Conservation (phyloP, 805 yeast species). For the Candida alai region DNA sequence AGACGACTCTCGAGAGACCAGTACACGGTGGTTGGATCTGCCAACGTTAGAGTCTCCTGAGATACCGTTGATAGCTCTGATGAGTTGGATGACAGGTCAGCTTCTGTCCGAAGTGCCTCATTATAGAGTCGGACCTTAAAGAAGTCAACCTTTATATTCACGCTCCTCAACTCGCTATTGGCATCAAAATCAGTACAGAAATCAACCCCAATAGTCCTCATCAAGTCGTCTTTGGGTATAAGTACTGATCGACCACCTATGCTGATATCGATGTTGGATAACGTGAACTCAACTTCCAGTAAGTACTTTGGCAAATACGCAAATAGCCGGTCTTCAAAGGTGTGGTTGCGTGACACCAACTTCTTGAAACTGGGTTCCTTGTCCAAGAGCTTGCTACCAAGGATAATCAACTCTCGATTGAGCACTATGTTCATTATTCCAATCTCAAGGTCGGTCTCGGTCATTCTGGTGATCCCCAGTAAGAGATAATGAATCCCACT, state of each 20-base stretch:
- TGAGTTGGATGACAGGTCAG: neutral
- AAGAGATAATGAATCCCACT: conserved; percentile 29
- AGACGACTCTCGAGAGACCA: conserved; percentile 21
- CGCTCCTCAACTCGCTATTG: conserved; percentile 18
- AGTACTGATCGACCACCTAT: conserved; percentile 39
- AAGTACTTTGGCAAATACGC: conserved; percentile 33
- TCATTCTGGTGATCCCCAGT: conserved; percentile 20
- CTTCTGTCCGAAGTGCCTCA: conserved; percentile 3
- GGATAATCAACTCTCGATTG: conserved; percentile 19
- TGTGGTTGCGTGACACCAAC: no score
- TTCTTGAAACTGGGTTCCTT: neutral
- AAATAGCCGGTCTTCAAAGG: conserved; percentile 17
- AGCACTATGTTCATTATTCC: conserved; percentile 28
- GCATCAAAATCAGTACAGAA: conserved; percentile 16
- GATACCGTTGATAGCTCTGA: conserved; percentile 18
- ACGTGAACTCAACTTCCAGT: conserved; percentile 18
- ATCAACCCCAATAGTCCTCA: conserved; percentile 12
- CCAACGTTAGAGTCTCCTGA: conserved; percentile 24
- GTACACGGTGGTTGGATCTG: conserved; percentile 8
- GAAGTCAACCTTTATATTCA: conserved; percentile 9
- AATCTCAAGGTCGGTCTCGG: conserved; percentile 20
- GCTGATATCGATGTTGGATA: conserved; percentile 14
- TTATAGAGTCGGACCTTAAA: conserved; percentile 7
- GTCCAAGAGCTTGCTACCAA: neutral
- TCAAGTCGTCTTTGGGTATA: conserved; percentile 21